Percentiles rank a stretch among this genome's conserved stretches.
phyloP scores from a whole-genome alignment of 768 basidiomycete species.

The Boletus coccyginus region DNA sequence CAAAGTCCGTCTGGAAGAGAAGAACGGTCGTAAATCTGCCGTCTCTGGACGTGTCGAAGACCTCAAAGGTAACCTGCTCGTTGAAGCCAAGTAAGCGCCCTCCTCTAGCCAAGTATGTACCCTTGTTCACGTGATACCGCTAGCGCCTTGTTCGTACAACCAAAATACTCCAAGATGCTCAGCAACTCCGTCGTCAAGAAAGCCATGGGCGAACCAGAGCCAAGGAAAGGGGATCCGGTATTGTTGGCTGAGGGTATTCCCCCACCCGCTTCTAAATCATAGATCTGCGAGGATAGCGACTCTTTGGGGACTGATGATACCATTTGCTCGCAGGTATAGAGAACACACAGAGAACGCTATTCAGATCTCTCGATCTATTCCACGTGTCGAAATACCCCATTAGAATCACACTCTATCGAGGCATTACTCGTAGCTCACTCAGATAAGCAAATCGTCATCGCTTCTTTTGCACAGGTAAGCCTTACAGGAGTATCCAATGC shows the following conservation, averaged over 20 bases:
- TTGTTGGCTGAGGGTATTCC: conserved; percentile 27
- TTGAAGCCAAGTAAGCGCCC: conserved; percentile 73
- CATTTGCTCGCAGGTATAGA: not conserved
- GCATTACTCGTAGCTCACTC: no score
- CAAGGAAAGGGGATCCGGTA: conserved; percentile 20
- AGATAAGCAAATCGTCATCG: no score
- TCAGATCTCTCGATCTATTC: not conserved
- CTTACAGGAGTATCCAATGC: no score
- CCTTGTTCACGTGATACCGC: not conserved
- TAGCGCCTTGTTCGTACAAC: conserved; percentile 85
- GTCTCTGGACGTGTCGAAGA: conserved; percentile 77
- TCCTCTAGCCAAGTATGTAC: no score
- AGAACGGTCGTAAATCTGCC: conserved; percentile 73
- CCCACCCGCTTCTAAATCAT: conserved; percentile 27
- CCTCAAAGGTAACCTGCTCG: conserved; percentile 75
- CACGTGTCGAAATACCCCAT: conserved; percentile 5
- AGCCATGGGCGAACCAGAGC: conserved; percentile 60
- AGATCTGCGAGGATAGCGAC: conserved; percentile 4
- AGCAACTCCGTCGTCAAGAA: conserved; percentile 56
- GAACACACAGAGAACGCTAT: not conserved
- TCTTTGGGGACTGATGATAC: not conserved
- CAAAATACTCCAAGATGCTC: conserved; percentile 79
- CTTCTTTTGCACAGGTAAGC: no score
- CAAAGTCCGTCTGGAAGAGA: conserved; percentile 60
- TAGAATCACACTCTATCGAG: not conserved